Base-by-base conservation (phyloP, 306 rosid genomes). In the Acacia confusa region DNA sequence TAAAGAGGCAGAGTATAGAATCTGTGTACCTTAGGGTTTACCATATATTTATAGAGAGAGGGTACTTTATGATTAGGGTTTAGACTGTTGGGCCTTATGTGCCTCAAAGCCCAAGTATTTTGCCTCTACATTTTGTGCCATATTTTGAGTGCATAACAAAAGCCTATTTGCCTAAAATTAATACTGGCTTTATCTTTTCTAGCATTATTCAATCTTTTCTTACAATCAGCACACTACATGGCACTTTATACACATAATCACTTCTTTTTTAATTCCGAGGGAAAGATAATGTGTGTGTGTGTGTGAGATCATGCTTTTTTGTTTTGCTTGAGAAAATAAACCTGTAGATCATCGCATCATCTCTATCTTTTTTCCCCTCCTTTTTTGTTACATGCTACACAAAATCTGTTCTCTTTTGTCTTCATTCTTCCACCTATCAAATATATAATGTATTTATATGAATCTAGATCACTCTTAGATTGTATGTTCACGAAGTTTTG, bases 391-490 rank as follows among this genome's bases (percentile, higher is more conserved):
- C 4, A 7, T 55, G 38, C 52, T 30, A 68, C 9, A 68, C 53
- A 68, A 4, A 32, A 45, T 32, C 52, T 63, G 55, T 44, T 57
- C 44, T 68, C 17, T 69, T 17, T 2, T 17, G 38, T 69, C 72
- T n/a, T 43, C 48, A 76, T 69, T 43, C 48, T 82, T 69, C 45
- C 44, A 22, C 72, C 60, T 76, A 41, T 36, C 32, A 74, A n/a
- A 10, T 61, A 25, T 52, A 3, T 60, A 38, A 4, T 12, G 24
- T 58, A 28, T 65, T 4, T 4, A 36, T 13, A 30, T 74, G 38
- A 47, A 34, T 30, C 74, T 7, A 11, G n/a, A 43, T 32, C 30
- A 61, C n/a, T 36, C 38, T 81, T 16, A 10, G 30, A 44, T 63
- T 45, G 67, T 41, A 40, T 40, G 32, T 20, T 40, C 52, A n/a